Percentiles rank a stretch among this genome's conserved stretches.
Conservation (phyloP, 1,139 yeast genomes). For the Suhomyces choctaworum region DNA sequence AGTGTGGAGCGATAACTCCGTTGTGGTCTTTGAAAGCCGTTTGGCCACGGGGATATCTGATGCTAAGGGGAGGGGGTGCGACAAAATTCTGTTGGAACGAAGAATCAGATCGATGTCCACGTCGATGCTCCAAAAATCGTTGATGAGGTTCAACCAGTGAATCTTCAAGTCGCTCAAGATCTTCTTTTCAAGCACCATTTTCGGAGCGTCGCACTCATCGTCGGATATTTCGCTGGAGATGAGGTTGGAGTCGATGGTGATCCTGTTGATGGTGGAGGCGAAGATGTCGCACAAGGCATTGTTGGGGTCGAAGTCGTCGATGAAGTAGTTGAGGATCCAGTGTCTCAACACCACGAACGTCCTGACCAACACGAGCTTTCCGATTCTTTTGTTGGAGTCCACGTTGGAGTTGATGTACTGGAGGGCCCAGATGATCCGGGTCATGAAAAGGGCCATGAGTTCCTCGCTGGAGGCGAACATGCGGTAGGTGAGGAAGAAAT, state of each 20-base stretch:
- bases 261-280: constrained; percentile 49
- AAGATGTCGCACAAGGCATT: constrained; percentile 48
- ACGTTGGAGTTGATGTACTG: constrained; percentile 39
- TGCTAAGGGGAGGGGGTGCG: constrained; percentile 31
- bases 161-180: constrained; percentile 44
- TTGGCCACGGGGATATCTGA: constrained; percentile 25
- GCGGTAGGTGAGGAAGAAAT: constrained; percentile 83
- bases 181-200: constrained; percentile 38
- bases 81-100: constrained; percentile 20
- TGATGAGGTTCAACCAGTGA: constrained; percentile 40
- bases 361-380: constrained; percentile 72
- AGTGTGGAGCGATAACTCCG: constrained; percentile 44
- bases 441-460: constrained; percentile 59
- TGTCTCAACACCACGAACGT: constrained; percentile 86
- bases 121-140: constrained; percentile 36
- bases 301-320: constrained; percentile 63
- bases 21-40: constrained; percentile 31
- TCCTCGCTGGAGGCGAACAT: constrained; percentile 60
- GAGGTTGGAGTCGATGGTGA: constrained; percentile 37
- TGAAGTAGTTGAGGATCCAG: constrained; percentile 80
- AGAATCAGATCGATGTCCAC: constrained; percentile 26
- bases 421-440: constrained; percentile 75
- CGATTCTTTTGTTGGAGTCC: constrained; percentile 46
- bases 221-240: constrained; percentile 15
- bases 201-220: constrained; percentile 6